These are phyloP conservation scores for Darksidea phi DNA, from an alignment of 495 filamentous ascomycete genomes.

Conservation along the genomic window DNA sequence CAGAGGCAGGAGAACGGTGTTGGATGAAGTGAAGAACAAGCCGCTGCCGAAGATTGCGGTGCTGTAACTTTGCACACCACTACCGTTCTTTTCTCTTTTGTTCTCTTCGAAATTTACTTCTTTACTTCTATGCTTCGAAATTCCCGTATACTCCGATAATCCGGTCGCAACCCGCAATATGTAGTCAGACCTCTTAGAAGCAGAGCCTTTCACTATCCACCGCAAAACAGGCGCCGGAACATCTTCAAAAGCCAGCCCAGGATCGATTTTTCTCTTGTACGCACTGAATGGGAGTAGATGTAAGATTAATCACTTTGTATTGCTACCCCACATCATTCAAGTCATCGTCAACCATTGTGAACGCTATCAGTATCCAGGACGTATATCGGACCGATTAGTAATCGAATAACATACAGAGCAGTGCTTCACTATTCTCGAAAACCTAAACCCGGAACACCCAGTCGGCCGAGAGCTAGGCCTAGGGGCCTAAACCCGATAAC, in stretches of 20 bases:
- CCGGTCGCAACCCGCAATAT: too few species aligned
- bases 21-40: constrained; percentile 29
- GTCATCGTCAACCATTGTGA: too few species aligned
- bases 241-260: neutral
- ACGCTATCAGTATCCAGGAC: neutral
- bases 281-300: neutral
- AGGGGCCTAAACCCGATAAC: too few species aligned
- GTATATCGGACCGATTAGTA: too few species aligned
- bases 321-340: too few species aligned
- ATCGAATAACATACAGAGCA: too few species aligned
- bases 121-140: neutral
- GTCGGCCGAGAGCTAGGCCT: too few species aligned
- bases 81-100: neutral
- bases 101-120: neutral
- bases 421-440: too few species aligned
- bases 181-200: too few species aligned
- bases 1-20: constrained; percentile 9
- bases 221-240: neutral
- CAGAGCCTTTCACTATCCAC: neutral
- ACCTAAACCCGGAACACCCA: too few species aligned
- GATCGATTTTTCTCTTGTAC: neutral
- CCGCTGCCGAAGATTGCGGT: constrained; percentile 25
- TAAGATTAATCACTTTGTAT: too few species aligned
- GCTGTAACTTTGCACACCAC: constrained; percentile 8
- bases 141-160: neutral